Conservation (phyloP, 2,329 filamentous ascomycete genomes). For the Cadophora malorum region DNA sequence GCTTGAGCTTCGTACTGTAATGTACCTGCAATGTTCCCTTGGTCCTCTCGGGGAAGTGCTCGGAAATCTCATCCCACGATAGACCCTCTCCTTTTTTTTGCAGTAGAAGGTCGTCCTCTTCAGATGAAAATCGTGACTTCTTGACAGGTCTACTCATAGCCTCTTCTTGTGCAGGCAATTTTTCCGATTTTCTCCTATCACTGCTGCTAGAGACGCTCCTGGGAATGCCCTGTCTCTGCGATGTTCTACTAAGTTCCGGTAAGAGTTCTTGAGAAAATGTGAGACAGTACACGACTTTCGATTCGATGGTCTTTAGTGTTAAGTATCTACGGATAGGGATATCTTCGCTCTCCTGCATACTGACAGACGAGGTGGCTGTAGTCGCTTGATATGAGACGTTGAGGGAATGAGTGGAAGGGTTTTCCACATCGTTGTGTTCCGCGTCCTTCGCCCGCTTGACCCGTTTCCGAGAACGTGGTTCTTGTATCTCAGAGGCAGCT, state of each 20-base stretch:
- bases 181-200: constrained; percentile 25
- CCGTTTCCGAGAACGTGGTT: constrained; percentile 29
- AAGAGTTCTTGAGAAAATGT: constrained; percentile 35
- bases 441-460: constrained; percentile 28
- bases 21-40: constrained; percentile 36
- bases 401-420: constrained; percentile 30
- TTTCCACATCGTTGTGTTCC: constrained; percentile 23
- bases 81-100: constrained; percentile 30
- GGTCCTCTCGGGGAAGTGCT: constrained; percentile 32
- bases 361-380: constrained; percentile 25
- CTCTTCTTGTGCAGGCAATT: constrained; percentile 28
- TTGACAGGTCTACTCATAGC: constrained; percentile 27
- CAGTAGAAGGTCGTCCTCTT: constrained; percentile 31
- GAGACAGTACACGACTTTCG: constrained; percentile 33
- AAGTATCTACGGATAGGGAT: constrained; percentile 32
- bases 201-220: constrained; percentile 23
- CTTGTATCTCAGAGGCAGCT: constrained; percentile 25
- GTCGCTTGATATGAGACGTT: constrained; percentile 30
- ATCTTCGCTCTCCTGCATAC: constrained; percentile 33
- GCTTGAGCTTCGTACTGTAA: constrained; percentile 36
- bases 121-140: constrained; percentile 28
- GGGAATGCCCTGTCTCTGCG: constrained; percentile 23
- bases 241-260: constrained; percentile 20
- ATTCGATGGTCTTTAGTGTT: constrained; percentile 31
- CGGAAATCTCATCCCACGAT: constrained; percentile 34